Conservation (phyloP, 2,329 filamentous ascomycete species). For the Clonostachys chloroleuca region DNA sequence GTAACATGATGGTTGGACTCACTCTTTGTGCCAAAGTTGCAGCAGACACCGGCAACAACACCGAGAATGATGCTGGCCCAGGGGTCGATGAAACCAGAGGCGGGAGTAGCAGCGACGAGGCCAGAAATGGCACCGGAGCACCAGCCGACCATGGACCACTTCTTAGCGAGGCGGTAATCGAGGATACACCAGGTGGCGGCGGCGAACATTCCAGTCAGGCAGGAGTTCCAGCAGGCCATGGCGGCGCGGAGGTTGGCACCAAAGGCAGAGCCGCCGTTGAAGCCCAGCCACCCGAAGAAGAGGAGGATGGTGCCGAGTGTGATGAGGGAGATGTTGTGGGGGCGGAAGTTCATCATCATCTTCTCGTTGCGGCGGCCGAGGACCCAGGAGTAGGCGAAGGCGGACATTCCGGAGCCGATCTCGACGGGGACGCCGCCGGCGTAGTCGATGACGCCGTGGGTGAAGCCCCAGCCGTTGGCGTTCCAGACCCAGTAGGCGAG, state of each 20-base stretch:
- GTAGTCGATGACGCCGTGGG: slow-evolving; percentile 91
- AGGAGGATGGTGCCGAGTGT: slow-evolving; percentile 92
- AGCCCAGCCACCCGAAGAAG: slow-evolving; percentile 98
- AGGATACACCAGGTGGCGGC: slow-evolving; percentile 92
- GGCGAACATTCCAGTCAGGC: slow-evolving; percentile 86
- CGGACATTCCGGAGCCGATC: slow-evolving; percentile 89
- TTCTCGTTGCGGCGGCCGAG: slow-evolving; percentile 95
- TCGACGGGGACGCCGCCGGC: slow-evolving; percentile 96
- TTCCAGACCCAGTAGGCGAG: slow-evolving; percentile 98
- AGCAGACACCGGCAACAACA: slow-evolving; percentile 59
- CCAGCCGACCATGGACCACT: slow-evolving; percentile 82
- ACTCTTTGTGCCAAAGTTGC: slow-evolving; percentile 64
- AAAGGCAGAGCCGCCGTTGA: slow-evolving; percentile 95
- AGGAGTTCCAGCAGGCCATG: slow-evolving; percentile 98
- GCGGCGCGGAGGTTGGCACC: slow-evolving; percentile 90
- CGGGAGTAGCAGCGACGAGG: slow-evolving; percentile 65
- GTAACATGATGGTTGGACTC: slow-evolving; percentile 6
- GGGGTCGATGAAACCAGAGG: slow-evolving; percentile 63
- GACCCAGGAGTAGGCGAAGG: slow-evolving; percentile 91
- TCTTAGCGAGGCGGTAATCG: slow-evolving; percentile 89
- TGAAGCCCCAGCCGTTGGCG: slow-evolving; percentile 85
- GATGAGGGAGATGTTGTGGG: slow-evolving; percentile 97
- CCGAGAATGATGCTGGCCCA: slow-evolving; percentile 66
- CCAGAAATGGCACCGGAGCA: slow-evolving; percentile 69
- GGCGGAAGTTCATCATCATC: slow-evolving; percentile 99